phyloP scores from a whole-genome alignment of 768 basidiomycete genomes.

The Mycena polygramma region DNA sequence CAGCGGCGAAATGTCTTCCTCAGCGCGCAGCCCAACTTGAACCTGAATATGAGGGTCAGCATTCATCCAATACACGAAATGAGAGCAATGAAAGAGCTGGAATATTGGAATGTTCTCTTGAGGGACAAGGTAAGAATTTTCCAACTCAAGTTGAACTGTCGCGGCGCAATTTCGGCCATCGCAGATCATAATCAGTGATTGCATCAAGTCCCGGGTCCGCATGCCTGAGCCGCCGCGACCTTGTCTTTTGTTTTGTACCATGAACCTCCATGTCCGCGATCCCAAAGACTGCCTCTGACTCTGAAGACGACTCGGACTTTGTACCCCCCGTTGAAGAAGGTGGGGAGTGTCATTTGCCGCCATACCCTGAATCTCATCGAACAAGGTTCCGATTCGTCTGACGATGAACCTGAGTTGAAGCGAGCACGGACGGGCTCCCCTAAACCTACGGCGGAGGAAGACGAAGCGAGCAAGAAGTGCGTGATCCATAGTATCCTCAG shows the following conservation, averaged over 20 bases:
- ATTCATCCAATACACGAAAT: too few species aligned
- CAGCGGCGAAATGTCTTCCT: too few species aligned
- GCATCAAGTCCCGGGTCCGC: too few species aligned
- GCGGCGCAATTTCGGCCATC: too few species aligned
- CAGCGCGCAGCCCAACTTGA: too few species aligned
- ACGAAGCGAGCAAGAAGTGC: slow-evolving; percentile 61
- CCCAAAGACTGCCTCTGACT: slow-evolving; percentile 57
- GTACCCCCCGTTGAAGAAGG: slow-evolving; percentile 64
- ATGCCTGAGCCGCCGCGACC: too few species aligned
- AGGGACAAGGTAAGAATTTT: too few species aligned
- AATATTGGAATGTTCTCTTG: too few species aligned
- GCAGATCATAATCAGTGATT: too few species aligned
- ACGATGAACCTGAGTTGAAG: slow-evolving; percentile 54
- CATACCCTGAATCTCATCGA: slow-evolving; percentile 1
- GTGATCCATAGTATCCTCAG: slow-evolving; percentile 11
- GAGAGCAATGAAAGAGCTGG: too few species aligned
- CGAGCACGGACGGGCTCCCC: slow-evolving; percentile 47
- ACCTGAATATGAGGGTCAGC: too few species aligned
- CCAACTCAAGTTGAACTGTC: too few species aligned
- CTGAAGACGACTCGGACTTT: slow-evolving; percentile 81
- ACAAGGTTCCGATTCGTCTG: slow-evolving; percentile 55
- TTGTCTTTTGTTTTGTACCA: neutral
- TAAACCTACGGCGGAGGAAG: slow-evolving; percentile 49
- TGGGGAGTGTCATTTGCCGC: slow-evolving; percentile 32
- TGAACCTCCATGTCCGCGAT: slow-evolving; percentile 21